phyloP scores from a whole-genome alignment of 495 filamentous ascomycete genomes.

The Xeromyces bisporus region DNA sequence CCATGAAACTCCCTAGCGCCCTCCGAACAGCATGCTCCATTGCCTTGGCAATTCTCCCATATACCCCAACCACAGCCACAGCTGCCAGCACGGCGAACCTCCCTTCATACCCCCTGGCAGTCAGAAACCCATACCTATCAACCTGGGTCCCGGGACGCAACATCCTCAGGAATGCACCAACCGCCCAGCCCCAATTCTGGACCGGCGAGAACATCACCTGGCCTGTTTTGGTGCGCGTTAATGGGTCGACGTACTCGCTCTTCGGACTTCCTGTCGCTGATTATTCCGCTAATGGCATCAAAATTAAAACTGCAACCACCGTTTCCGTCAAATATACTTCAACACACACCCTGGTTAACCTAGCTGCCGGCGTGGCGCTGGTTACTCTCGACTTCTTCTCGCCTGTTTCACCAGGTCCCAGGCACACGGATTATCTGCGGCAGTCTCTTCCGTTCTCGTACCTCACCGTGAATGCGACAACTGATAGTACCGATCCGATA shows the following conservation, averaged over 20 bases:
- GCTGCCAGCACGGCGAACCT: conserved; percentile 3
- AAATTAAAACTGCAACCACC: conserved; percentile 12
- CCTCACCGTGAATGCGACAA: conserved; percentile 42
- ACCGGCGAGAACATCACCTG: conserved; percentile 23
- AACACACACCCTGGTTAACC: conserved; percentile 21
- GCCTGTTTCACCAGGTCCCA: conserved; percentile 61
- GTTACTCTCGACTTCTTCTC: conserved; percentile 47
- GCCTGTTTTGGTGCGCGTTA: conserved; percentile 25
- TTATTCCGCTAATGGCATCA: conserved; percentile 4
- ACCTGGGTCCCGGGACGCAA: conserved; percentile 7
- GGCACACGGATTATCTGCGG: conserved; percentile 43
- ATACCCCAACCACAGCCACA: no score
- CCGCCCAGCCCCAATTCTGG: conserved; percentile 25
- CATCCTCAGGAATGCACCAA: neutral
- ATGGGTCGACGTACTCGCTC: conserved; percentile 25
- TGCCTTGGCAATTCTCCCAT: no score
- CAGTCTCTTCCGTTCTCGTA: conserved; percentile 69
- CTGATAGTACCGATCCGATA: conserved; percentile 5
- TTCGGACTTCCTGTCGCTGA: conserved; percentile 16
- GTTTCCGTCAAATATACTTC: conserved; percentile 23
- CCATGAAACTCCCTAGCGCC: no score
- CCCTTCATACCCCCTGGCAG: conserved; percentile 26
- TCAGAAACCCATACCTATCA: conserved; percentile 25
- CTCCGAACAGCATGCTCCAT: no score
- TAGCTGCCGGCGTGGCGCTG: conserved; percentile 16